A percentile compares a stretch with the other conserved stretches of the same genome.
Conservation (phyloP, 176 grass and related monocot species). For the Lolium rigidum region DNA sequence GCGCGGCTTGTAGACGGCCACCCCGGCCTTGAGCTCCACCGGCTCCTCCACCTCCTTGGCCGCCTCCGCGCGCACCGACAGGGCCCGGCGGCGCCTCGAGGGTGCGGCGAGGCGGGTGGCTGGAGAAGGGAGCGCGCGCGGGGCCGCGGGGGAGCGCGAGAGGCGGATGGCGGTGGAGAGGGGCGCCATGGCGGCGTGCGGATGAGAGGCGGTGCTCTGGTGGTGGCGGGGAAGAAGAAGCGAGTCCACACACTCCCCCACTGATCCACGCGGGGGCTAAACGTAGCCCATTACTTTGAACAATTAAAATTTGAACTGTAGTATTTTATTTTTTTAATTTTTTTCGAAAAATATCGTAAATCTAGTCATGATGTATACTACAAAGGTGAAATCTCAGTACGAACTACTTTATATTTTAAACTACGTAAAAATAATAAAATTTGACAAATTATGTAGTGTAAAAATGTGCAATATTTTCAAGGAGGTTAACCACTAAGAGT, state of each 20-base stretch:
- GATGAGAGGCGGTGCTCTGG: not conserved
- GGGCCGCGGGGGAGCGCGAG: not conserved
- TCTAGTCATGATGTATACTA: no score
- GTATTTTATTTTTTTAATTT: no score
- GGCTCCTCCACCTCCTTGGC: slow-evolving; percentile 16
- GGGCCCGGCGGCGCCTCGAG: not conserved
- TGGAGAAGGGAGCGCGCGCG: not conserved
- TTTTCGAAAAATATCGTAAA: no score
- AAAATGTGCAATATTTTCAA: no score
- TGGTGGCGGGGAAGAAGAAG: not conserved
- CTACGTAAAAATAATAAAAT: no score
- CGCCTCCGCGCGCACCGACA: slow-evolving; percentile 44
- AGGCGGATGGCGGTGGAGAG: not conserved
- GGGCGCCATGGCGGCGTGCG: slow-evolving; percentile 38
- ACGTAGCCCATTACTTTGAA: no score
- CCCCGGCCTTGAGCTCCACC: slow-evolving; percentile 53
- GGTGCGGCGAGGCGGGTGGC: not conserved
- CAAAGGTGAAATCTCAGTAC: no score
- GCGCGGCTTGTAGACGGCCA: slow-evolving; percentile 79
- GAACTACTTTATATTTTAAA: no score
- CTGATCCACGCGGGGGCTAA: not conserved
- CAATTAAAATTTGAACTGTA: no score
- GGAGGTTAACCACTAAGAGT: no score
- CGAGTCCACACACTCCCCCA: slow-evolving; percentile 19
- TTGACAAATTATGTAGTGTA: no score